Conservation (phyloP, 352 stramenopile genomes). For the Globisporangium sylvaticum region DNA sequence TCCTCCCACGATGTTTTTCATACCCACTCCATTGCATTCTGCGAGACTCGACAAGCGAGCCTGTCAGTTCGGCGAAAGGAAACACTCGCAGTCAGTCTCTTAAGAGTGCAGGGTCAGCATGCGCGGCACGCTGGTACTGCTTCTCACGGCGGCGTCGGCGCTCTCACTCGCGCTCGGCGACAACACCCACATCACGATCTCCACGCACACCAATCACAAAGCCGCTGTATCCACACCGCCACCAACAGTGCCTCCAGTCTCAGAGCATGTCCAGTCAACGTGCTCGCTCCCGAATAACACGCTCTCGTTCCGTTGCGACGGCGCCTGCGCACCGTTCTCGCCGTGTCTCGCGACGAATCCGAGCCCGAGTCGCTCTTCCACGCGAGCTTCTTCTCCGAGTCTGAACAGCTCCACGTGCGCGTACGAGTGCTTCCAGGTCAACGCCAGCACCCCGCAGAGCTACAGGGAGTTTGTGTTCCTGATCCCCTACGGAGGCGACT, state of each 20-base stretch:
- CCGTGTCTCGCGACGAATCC: neutral
- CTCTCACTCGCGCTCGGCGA: neutral
- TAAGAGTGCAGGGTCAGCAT: neutral
- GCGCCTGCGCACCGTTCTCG: neutral
- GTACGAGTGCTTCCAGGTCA: slow-evolving; percentile 3
- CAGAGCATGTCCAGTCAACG: neutral
- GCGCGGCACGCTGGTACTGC: neutral
- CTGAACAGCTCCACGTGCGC: neutral
- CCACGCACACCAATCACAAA: neutral
- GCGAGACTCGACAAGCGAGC: too few species aligned
- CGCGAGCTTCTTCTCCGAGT: neutral
- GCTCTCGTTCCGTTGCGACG: slow-evolving; percentile 5
- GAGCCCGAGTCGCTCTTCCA: neutral
- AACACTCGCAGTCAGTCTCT: too few species aligned
- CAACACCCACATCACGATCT: neutral
- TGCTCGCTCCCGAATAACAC: neutral
- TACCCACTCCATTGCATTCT: too few species aligned
- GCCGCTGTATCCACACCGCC: neutral
- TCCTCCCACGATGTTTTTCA: too few species aligned
- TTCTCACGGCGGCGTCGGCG: neutral
- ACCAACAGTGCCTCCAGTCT: too few species aligned
- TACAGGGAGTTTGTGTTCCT: slow-evolving; percentile 4
- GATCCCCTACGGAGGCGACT: neutral
- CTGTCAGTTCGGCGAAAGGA: too few species aligned
- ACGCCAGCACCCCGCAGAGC: neutral